A percentile compares a stretch with the other conserved stretches of the same genome.
These are phyloP conservation scores for Jaapia argillacea DNA, from an alignment of 768 basidiomycete species.

Conservation along the genomic window DNA sequence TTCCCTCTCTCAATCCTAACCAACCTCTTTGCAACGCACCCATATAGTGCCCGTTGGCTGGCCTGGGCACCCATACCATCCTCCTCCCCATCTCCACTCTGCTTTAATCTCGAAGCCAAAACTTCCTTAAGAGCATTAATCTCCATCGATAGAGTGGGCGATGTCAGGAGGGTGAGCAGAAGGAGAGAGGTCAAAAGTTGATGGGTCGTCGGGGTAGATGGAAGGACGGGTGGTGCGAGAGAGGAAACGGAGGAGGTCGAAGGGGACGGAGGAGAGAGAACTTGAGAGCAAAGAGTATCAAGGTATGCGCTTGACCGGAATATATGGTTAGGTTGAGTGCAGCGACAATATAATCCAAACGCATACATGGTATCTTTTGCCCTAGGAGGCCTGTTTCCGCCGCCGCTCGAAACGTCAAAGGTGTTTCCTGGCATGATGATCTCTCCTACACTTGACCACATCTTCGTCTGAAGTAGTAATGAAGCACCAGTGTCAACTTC, in stretches of 20 bases:
- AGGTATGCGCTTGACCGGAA: constrained; percentile 37
- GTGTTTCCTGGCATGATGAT: constrained; percentile 46
- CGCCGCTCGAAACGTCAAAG: constrained; percentile 21
- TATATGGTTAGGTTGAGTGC: constrained; percentile 5
- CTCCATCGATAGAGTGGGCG: constrained; percentile 45
- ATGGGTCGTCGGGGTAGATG: constrained; percentile 39
- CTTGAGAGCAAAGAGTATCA: constrained; percentile 39
- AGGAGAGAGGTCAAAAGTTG: constrained; percentile 66
- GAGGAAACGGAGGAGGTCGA: constrained; percentile 44
- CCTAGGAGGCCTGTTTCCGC: constrained; percentile 31
- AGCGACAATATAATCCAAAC: too few relatives aligned
- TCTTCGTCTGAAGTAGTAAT: constrained; percentile 38
- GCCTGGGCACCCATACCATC: constrained; percentile 32
- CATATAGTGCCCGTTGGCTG: constrained; percentile 63
- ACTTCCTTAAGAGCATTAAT: constrained; percentile 53
- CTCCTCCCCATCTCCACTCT: constrained; percentile 14
- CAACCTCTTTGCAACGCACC: constrained; percentile 73
- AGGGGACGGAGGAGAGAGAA: constrained; percentile 46
- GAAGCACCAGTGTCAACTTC: background rate
- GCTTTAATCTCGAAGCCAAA: constrained; percentile 33
- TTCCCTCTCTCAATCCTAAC: constrained; percentile 69
- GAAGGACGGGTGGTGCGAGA: constrained; percentile 15
- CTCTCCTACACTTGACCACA: constrained; percentile 60
- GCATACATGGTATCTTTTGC: constrained; percentile 57
- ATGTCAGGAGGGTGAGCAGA: constrained; percentile 45